A percentile compares a stretch with the other conserved stretches of the same genome.
Conservation (phyloP, 495 filamentous ascomycete genomes). For the Podospora comata region DNA sequence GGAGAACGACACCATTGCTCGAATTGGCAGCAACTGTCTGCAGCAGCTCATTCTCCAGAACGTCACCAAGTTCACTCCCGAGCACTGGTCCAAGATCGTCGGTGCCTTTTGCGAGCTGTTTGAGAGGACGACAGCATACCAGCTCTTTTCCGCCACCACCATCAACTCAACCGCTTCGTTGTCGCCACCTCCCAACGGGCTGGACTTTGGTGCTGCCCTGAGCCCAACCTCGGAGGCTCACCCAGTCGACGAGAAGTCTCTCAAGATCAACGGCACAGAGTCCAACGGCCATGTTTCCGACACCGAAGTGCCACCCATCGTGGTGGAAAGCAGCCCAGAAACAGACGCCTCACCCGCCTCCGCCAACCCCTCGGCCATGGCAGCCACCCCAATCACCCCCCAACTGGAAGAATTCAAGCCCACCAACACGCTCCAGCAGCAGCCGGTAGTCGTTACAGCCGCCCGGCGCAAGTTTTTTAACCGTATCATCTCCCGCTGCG, state of each 20-base stretch:
- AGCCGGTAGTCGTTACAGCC: slow-evolving; percentile 86
- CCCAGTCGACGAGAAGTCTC: slow-evolving; percentile 49
- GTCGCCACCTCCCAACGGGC: slow-evolving; percentile 40
- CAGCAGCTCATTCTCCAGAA: slow-evolving; percentile 96
- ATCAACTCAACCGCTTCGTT: slow-evolving; percentile 50
- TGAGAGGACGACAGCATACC: slow-evolving; percentile 86
- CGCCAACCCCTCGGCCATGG: slow-evolving; percentile 21
- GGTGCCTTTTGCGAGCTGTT: slow-evolving; percentile 94
- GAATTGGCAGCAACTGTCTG: slow-evolving; percentile 96
- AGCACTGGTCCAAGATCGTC: slow-evolving; percentile 93
- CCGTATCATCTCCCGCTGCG: slow-evolving; percentile 98
- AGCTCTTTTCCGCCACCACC: slow-evolving; percentile 84
- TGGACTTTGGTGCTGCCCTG: slow-evolving; percentile 43
- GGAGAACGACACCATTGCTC: slow-evolving; percentile 96
- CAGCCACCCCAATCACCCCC: slow-evolving; percentile 27
- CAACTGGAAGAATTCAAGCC: slow-evolving; percentile 89
- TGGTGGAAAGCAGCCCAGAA: not conserved
- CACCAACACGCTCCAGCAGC: slow-evolving; percentile 67
- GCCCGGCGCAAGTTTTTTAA: slow-evolving; percentile 97
- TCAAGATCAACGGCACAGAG: slow-evolving; percentile 61
- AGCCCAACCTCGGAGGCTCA: slow-evolving; percentile 39
- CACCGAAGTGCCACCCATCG: not conserved
- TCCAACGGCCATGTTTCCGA: slow-evolving; percentile 33
- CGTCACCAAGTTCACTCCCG: slow-evolving; percentile 78
- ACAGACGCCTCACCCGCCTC: slow-evolving; percentile 14